A percentile compares a stretch with the other conserved stretches of the same genome.
Conservation (phyloP, 805 yeast genomes). For the Lipomyces orientalis region DNA sequence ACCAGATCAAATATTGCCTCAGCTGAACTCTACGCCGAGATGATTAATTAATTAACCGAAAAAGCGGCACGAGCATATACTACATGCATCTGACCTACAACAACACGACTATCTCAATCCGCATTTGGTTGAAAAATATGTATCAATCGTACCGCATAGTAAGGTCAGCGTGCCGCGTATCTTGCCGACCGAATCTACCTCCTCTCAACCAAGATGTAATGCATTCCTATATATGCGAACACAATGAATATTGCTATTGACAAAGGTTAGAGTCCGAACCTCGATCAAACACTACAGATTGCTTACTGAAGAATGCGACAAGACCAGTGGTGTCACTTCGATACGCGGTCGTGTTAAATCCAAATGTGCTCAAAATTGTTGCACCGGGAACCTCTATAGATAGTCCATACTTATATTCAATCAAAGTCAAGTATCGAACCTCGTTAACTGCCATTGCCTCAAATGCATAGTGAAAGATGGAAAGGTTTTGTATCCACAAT, state of each 20-base stretch:
- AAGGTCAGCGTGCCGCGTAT: not conserved
- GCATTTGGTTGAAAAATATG: not conserved
- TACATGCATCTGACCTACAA: not conserved
- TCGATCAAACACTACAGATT: not conserved
- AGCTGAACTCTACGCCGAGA: not conserved
- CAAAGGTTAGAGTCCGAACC: not conserved
- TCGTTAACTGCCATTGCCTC: constrained; percentile 93
- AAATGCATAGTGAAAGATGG: constrained; percentile 94
- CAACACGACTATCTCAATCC: not conserved
- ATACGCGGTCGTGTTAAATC: constrained; percentile 82
- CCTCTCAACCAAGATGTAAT: constrained; percentile 74
- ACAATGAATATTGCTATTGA: constrained; percentile 55
- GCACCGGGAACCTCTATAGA: constrained; percentile 98
- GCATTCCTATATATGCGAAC: constrained; percentile 76
- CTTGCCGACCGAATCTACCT: constrained; percentile 49
- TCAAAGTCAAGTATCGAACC: constrained; percentile 80
- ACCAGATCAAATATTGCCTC: not conserved
- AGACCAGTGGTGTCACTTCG: constrained; percentile 68
- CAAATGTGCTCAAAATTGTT: constrained; percentile 92
- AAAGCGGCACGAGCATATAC: not conserved
- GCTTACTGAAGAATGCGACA: constrained; percentile 54
- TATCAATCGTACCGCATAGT: not conserved
- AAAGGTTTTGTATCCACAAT: constrained; percentile 74
- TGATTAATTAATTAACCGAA: not conserved
- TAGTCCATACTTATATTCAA: constrained; percentile 88